Evolutionary conservation across 2,329 filamentous ascomycete species (phyloP).

Genomic region (Ambrosiella xylebori): DNA sequence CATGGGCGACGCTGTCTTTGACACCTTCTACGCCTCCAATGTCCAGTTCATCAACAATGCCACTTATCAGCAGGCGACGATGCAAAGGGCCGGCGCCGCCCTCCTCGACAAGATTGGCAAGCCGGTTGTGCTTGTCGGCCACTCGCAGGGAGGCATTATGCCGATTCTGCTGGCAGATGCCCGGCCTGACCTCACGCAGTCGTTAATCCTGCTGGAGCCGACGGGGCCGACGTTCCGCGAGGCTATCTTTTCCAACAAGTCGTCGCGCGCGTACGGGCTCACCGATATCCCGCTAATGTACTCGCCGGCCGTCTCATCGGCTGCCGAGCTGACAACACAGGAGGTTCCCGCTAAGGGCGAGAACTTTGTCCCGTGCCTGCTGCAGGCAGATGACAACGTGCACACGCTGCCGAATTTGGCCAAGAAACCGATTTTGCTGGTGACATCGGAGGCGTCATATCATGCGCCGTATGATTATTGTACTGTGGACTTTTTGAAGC

Average conservation of each 20-base stretch:
- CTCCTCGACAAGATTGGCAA: constrained; percentile 27
- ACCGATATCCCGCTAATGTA: constrained; percentile 33
- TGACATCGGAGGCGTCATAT: constrained; percentile 27
- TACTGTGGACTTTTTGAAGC: constrained; percentile 24
- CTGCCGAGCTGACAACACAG: constrained; percentile 20
- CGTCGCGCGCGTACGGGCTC: constrained; percentile 27
- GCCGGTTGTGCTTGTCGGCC: constrained; percentile 23
- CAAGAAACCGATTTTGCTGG: constrained; percentile 21
- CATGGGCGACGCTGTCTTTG: constrained; percentile 25
- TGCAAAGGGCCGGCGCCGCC: constrained; percentile 24
- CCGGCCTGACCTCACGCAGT: constrained; percentile 24
- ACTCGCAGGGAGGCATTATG: constrained; percentile 29
- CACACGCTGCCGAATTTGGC: constrained; percentile 22
- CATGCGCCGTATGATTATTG: constrained; percentile 30
- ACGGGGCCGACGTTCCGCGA: constrained; percentile 30
- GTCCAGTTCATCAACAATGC: constrained; percentile 22
- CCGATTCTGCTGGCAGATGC: constrained; percentile 26
- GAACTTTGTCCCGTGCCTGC: constrained; percentile 17
- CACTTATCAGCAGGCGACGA: constrained; percentile 21
- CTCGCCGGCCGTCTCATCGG: constrained; percentile 24
- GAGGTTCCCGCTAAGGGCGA: constrained; percentile 15
- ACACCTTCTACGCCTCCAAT: constrained; percentile 25
- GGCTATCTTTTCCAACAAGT: constrained; percentile 21
- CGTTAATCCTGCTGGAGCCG: constrained; percentile 29
- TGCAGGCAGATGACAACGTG: constrained; percentile 20